phyloP scores from a whole-genome alignment of 257 asterid genomes.

The Solanum virginianum region DNA sequence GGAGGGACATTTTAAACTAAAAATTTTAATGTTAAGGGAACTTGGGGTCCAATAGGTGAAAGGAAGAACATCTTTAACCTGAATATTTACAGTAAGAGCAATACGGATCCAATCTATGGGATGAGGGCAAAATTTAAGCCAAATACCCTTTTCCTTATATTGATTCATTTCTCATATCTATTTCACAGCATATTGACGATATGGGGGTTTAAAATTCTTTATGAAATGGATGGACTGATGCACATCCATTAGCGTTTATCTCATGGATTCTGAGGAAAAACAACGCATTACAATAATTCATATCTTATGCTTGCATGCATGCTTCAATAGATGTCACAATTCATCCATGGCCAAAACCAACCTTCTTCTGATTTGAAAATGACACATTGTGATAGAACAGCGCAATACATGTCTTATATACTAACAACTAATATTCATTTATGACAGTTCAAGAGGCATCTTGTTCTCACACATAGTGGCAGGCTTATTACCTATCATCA shows the following conservation, averaged over 20 bases:
- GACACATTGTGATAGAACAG: background rate
- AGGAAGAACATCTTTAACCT: background rate
- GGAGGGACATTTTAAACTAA: background rate
- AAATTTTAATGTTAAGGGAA: background rate
- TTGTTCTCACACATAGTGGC: background rate
- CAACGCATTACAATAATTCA: background rate
- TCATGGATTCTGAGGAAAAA: background rate
- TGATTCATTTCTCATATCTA: background rate
- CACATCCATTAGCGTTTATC: background rate
- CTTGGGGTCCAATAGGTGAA: background rate
- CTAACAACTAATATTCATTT: background rate
- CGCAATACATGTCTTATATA: background rate
- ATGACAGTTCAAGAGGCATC: background rate
- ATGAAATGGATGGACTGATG: background rate
- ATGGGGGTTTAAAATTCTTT: background rate
- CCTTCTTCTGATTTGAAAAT: background rate
- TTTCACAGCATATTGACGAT: background rate
- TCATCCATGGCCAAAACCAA: background rate
- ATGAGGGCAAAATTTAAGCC: background rate
- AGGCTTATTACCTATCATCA: background rate
- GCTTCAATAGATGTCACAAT: background rate
- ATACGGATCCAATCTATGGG: background rate
- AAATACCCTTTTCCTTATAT: background rate
- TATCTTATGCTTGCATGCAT: background rate
- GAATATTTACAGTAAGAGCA: background rate